Percentiles rank a stretch among this genome's conserved stretches.
Conservation (phyloP, 1,284 basidiomycete species). For the Ceratobasidium sp. region DNA sequence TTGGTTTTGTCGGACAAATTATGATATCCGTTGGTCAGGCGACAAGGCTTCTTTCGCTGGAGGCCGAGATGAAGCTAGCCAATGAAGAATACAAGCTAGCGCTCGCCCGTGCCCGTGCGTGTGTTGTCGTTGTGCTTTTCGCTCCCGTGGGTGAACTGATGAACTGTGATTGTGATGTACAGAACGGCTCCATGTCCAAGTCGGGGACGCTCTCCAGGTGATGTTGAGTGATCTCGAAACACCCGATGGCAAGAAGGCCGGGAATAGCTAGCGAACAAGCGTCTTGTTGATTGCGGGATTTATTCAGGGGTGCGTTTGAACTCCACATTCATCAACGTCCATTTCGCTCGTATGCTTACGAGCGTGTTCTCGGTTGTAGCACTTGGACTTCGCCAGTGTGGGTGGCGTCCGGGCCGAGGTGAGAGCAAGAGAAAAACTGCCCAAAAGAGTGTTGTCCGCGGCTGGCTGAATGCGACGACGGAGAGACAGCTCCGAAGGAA, state of each 20-base stretch:
- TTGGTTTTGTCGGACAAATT: conserved; percentile 1
- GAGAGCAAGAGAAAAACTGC: no score
- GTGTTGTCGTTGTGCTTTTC: background rate
- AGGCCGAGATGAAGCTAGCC: conserved; percentile 69
- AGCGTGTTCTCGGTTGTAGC: background rate
- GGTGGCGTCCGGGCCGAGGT: background rate
- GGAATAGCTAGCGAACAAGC: background rate
- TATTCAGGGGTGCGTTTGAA: background rate
- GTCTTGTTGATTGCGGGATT: background rate
- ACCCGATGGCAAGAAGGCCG: conserved; percentile 8
- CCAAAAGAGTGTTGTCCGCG: background rate
- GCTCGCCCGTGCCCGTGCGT: conserved; percentile 71
- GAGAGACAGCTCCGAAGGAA: background rate
- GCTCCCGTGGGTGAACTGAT: background rate
- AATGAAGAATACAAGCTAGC: conserved; percentile 77
- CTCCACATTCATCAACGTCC: background rate
- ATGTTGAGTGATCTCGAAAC: conserved; percentile 35
- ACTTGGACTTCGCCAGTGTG: background rate
- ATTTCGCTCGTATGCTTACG: background rate
- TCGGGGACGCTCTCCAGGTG: conserved; percentile 21
- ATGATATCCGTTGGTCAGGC: conserved; percentile 56
- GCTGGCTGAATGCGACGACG: background rate
- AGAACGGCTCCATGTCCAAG: conserved; percentile 31
- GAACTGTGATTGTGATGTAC: background rate
- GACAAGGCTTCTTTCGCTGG: conserved; percentile 64